Evolutionary conservation across 192 early-diverging fungal genomes (phyloP), one percentile per base, ranked within the genome.

Genomic region (Backusella westeae): DNA sequence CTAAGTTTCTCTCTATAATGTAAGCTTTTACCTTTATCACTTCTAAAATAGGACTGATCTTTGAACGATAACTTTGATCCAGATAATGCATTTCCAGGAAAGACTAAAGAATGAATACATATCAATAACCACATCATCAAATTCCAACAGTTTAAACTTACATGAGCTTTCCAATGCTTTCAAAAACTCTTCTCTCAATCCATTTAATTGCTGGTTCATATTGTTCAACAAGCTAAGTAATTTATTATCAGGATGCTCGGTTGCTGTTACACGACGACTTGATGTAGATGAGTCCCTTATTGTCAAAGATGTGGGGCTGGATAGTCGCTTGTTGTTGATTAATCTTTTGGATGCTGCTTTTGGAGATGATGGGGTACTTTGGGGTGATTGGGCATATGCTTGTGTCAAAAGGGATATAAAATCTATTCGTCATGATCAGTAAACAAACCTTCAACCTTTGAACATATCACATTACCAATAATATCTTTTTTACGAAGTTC

Each of bases 181-280:
- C 9, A 85, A 72, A 26, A 89, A 87, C 26, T 89, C 86, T 9
- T 74, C 35, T 34, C 78, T 77, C 71, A 89, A 80, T 1, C 77
- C 75, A 36, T 89, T 85, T 52, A 89, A 74, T 44, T 89, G 83
- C 0, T 79, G 72, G 36, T 75, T 81, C 80, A 85, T 86, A 14
- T 75, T 81, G 52, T 74, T 73, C 2, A 81, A 65, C 4, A 73
- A 23, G 29, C 34, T 46, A 26, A 81, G 19, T 34, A 81, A 5
- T 12, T 72, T 73, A 4, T 81, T 52, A 14, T 65, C 71, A 8
- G 72, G 34, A 14, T 21, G 17, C 6, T 77, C 76, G 15, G 23
- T 21, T 29, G 66, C 26, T 23, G 66, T 75, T 66, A 41, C 39
- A 69, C 68, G 68, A 38, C 68, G 68, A 21, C 56, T 29, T 29